Evolutionary conservation across 2,329 filamentous ascomycete species (phyloP), one percentile per base, ranked within the genome.

Genomic region (Aspergillus terreus): DNA sequence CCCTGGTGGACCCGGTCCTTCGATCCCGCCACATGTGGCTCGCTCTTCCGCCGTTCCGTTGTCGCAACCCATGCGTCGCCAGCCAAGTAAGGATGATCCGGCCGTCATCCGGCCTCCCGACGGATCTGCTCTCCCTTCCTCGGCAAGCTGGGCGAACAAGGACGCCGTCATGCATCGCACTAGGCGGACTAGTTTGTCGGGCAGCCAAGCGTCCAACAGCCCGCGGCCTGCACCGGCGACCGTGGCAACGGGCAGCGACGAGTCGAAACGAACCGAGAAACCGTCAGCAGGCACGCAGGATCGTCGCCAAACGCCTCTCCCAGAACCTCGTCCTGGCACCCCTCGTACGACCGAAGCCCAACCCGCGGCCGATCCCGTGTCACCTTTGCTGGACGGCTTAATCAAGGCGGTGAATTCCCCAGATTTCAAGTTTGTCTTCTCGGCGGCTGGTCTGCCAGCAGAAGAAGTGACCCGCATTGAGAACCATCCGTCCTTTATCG

Each of bases 101-200:
- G 84, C 86, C 0, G 64, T 62, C 47, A 75, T 74, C 58, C 74
- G 78, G 7, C 72, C 73, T 17, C 84, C 81, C n/a, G 92, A 96
- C 64, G 86, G 86, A 3, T 91, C 94, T 36, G 94, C 91, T n/a
- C 77, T 99, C 40, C 95, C 94, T 2, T 90, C 92, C 1, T 91
- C 92, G 3, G 94, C 92, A 4, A 96, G 87, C 65, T 99, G 94
- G 94, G 94, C 92, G 17, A 85, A 82, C 57, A 84, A 75, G 67
- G 82, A 86, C 64, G 77, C 85, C 51, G 65, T 83, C 77, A 70
- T 82, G 79, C 52, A 90, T 82, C 71, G 84, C 84, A 63, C 83
- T 82, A 60, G 88, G 83, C 54, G 75, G 30, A 61, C 72, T n/a
- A 96, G 91, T 63, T 83, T 91, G 59, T 87, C 89, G 30, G 92